phyloP scores from a whole-genome alignment of 352 stramenopile species.

The Globisporangium heterothallicum region DNA sequence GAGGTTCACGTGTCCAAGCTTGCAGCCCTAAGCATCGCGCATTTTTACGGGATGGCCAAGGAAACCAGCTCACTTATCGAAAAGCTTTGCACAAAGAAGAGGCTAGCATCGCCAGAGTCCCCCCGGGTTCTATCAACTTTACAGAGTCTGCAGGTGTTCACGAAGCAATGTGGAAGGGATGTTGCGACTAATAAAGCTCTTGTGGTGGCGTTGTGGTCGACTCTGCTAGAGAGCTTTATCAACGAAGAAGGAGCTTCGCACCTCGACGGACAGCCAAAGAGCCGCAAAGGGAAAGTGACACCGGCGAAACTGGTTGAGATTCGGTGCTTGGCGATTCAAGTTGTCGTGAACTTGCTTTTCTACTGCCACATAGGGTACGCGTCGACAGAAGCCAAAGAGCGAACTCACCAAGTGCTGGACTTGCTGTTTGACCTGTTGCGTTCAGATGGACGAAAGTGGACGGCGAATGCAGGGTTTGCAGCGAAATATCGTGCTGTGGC shows the following conservation, averaged over 20 bases:
- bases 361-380: conserved; percentile 23
- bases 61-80: conserved; percentile 31
- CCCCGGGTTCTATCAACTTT: conserved; percentile 27
- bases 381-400: conserved; percentile 9
- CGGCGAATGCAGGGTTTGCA: conserved; percentile 26
- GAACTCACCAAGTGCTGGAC: conserved; percentile 35
- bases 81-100: conserved; percentile 52
- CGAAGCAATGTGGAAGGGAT: conserved; percentile 39
- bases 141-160: conserved; percentile 58
- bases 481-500: conserved; percentile 45
- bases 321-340: conserved; percentile 53
- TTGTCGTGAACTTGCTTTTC: conserved; percentile 54
- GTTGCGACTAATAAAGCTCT: conserved; percentile 20
- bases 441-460: conserved; percentile 48
- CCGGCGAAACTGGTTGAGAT: conserved; percentile 33
- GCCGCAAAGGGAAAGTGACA: conserved; percentile 18
- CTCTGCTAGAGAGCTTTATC: conserved; percentile 42
- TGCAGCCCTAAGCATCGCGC: conserved; percentile 36
- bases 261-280: not conserved
- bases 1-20: conserved; percentile 47
- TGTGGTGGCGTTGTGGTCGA: conserved; percentile 36
- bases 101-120: conserved; percentile 20
- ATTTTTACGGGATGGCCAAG: conserved; percentile 37
- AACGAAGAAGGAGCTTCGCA: conserved; percentile 5
- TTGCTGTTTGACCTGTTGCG: conserved; percentile 60